Evolutionary conservation across 169 alveolate species (phyloP), one percentile per base, ranked within the genome.

Genomic region (Plasmodium vivax): DNA sequence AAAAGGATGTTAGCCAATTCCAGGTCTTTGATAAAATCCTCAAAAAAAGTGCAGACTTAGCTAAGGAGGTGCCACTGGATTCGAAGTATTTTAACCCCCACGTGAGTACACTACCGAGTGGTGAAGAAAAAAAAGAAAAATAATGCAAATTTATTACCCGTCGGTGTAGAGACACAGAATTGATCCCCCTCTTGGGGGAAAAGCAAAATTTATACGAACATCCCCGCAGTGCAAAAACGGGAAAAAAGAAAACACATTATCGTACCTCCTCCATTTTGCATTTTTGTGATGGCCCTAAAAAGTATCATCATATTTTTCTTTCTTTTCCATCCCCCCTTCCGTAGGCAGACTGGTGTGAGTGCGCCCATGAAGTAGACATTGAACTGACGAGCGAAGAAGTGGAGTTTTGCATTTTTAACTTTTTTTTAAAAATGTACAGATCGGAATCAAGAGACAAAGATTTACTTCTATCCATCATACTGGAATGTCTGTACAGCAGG

Each of bases 301-400:
- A 12, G 6, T 27, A 6, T 32, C 51, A 23, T 3, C 9, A 73
- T 36, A 43, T 30, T 51, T 47, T 19, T 47, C 34, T n/a, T 82
- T 23, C 4, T 16, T 58, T 34, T 54, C 41, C 16, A 27, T 72
- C 7, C 75, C 19, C 84, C 84, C 16, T 38, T 36, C 38, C 38
- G 12, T 14, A 87, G 93, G 93, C 93, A n/a, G 93, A 87, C 85
- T 87, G 93, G 93, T 87, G 85, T 27, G 93, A 87, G 41, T 87
- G 93, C 27, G 87, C 87, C 19, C 87, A 87, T 12, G 93, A 87
- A 77, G 38, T 87, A 30, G 85, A 87, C 82, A 38, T 87, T 32
- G 93, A 87, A 32, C 54, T 87, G 72, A 87, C 80, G 10, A 56
- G 27, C 10, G 81, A 87, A 75, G 93, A 87, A 77, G 87, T 79